Conservation (phyloP, 352 stramenopile species). For the Phytophthora pisi region DNA sequence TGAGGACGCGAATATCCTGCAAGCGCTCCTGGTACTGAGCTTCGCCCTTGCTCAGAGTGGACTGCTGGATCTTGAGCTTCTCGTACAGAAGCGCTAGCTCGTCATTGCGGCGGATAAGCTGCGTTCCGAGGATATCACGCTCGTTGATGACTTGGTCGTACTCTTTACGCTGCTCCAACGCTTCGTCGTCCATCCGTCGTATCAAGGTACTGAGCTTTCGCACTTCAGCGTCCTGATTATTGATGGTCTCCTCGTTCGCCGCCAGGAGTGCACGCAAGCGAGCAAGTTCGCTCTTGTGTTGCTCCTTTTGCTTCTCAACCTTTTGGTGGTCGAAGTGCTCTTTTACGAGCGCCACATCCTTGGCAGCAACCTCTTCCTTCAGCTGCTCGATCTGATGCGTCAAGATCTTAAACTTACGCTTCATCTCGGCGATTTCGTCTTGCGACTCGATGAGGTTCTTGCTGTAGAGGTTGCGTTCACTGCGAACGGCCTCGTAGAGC, state of each 20-base stretch:
- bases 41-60: slow-evolving; percentile 93
- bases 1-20: slow-evolving; percentile 94
- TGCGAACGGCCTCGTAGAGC: slow-evolving; percentile 94
- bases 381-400: slow-evolving; percentile 96
- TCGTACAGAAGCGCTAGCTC: slow-evolving; percentile 97
- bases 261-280: slow-evolving; percentile 87
- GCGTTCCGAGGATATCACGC: slow-evolving; percentile 95
- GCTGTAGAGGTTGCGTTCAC: slow-evolving; percentile 95
- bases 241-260: slow-evolving; percentile 92
- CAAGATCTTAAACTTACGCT: slow-evolving; percentile 97
- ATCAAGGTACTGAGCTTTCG: slow-evolving; percentile 93
- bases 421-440: slow-evolving; percentile 96
- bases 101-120: slow-evolving; percentile 96
- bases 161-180: slow-evolving; percentile 94
- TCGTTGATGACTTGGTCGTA: slow-evolving; percentile 97
- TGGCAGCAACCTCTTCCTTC: slow-evolving; percentile 95
- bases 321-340: slow-evolving; percentile 96
- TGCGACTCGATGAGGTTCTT: slow-evolving; percentile 97
- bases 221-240: slow-evolving; percentile 95
- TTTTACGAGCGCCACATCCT: slow-evolving; percentile 96
- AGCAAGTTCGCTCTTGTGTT: slow-evolving; percentile 94
- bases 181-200: slow-evolving; percentile 94
- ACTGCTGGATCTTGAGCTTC: slow-evolving; percentile 98
- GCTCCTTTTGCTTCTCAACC: slow-evolving; percentile 94
- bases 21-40: slow-evolving; percentile 93